phyloP scores from a whole-genome alignment of 2,329 filamentous ascomycete species.

The Tolypocladium amazonense region DNA sequence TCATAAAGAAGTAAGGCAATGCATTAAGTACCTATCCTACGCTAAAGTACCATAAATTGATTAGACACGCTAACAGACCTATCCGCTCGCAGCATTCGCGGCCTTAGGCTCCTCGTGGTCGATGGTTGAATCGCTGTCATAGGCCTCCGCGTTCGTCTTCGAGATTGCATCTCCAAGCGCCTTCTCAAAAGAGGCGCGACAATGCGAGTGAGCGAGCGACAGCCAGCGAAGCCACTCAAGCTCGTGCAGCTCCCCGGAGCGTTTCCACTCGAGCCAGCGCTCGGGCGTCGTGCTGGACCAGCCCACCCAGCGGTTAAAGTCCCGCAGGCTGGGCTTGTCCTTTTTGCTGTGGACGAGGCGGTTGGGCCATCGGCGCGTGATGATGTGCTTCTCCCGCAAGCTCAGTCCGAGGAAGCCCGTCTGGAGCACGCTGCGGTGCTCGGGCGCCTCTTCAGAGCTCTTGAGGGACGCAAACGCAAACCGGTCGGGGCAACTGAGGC shows the following conservation, averaged over 20 bases:
- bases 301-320: conserved; percentile 12
- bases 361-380: conserved; percentile 13
- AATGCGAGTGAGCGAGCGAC: not conserved
- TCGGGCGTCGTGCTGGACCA: conserved; percentile 10
- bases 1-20: no score
- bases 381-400: conserved; percentile 8
- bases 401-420: conserved; percentile 9
- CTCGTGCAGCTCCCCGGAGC: conserved; percentile 1
- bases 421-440: conserved; percentile 2
- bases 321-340: conserved; percentile 3
- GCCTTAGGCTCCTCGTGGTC: no score
- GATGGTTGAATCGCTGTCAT: not conserved
- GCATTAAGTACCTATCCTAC: no score
- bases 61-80: no score
- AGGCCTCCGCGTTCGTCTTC: not conserved
- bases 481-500: conserved; percentile 1
- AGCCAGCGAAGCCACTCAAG: not conserved
- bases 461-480: conserved; percentile 2
- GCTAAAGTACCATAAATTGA: no score
- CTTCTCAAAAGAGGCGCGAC: not conserved
- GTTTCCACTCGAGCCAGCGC: conserved; percentile 18
- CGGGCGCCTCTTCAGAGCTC: not conserved
- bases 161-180: no score
- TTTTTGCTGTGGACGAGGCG: conserved; percentile 7
- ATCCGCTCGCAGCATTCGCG: no score